phyloP scores from a whole-genome alignment of 257 asterid species.

The Ilex asprella region DNA sequence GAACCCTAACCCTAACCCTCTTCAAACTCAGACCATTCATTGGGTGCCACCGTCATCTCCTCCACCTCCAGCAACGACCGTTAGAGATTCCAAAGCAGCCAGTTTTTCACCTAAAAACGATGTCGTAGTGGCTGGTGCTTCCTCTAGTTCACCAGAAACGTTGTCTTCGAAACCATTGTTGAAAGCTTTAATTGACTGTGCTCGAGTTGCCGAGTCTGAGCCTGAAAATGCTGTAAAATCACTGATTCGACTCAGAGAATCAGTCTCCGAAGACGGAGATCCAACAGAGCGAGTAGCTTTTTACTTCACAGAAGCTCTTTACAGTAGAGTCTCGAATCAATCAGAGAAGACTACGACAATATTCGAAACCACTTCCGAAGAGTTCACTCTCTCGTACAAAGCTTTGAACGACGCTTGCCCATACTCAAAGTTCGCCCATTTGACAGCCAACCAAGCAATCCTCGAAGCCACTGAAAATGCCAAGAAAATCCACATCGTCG shows the following conservation, averaged over 20 bases:
- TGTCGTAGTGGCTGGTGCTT: conserved; percentile 16
- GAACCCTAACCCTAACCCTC: conserved; percentile 5
- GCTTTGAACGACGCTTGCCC: conserved; percentile 89
- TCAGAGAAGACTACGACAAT: conserved; percentile 20
- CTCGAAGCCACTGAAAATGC: conserved; percentile 70
- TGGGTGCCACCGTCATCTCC: conserved; percentile 34
- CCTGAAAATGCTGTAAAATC: conserved; percentile 55
- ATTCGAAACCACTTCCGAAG: conserved; percentile 49
- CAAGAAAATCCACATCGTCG: conserved; percentile 67
- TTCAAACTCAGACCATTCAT: conserved; percentile 11
- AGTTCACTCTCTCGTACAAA: conserved; percentile 67
- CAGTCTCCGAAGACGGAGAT: conserved; percentile 60
- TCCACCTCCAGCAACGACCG: conserved; percentile 2
- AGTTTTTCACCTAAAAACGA: conserved; percentile 15
- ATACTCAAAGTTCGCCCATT: conserved; percentile 78
- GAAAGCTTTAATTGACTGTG: conserved; percentile 56
- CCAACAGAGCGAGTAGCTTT: conserved; percentile 71
- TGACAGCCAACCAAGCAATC: conserved; percentile 93
- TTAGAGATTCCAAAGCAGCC: conserved; percentile 12
- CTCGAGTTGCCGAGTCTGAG: conserved; percentile 54
- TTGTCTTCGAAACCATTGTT: conserved; percentile 46
- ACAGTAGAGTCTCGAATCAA: conserved; percentile 33
- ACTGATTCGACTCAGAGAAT: conserved; percentile 44
- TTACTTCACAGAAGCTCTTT: conserved; percentile 75
- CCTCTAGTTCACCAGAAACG: conserved; percentile 37